Percentiles rank a stretch among this genome's conserved stretches.
phyloP scores from a whole-genome alignment of 2,329 filamentous ascomycete genomes.

The Sclerotinia glacialis region DNA sequence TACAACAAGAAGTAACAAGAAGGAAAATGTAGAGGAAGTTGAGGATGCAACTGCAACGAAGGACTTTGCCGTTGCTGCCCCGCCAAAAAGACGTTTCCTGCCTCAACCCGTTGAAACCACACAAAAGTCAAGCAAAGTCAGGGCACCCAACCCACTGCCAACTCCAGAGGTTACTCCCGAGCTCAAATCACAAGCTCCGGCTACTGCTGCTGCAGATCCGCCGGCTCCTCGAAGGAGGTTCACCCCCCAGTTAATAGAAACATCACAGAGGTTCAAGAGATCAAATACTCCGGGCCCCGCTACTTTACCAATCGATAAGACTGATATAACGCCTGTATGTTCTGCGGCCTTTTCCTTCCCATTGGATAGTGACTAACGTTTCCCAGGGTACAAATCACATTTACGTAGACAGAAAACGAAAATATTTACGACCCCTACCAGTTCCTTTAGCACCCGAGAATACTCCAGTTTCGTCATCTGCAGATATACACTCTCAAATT shows the following conservation, averaged over 20 bases:
- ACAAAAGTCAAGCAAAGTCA: slow-evolving; percentile 56
- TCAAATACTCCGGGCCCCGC: slow-evolving; percentile 62
- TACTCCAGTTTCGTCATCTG: slow-evolving; percentile 21
- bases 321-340: slow-evolving; percentile 58
- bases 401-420: slow-evolving; percentile 35
- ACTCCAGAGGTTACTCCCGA: slow-evolving; percentile 57
- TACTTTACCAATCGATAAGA: slow-evolving; percentile 65
- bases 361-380: background rate
- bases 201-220: slow-evolving; percentile 37
- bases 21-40: slow-evolving; percentile 29
- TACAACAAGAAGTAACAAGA: slow-evolving; percentile 42
- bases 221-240: slow-evolving; percentile 52
- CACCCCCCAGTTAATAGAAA: slow-evolving; percentile 78
- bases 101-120: slow-evolving; percentile 72
- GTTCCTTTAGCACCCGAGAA: slow-evolving; percentile 17
- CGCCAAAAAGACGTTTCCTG: slow-evolving; percentile 57
- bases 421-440: slow-evolving; percentile 27
- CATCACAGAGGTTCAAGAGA: slow-evolving; percentile 67
- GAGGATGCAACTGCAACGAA: slow-evolving; percentile 34
- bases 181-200: slow-evolving; percentile 47
- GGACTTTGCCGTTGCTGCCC: slow-evolving; percentile 29
- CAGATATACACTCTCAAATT: slow-evolving; percentile 38
- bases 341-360: slow-evolving; percentile 21
- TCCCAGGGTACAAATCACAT: slow-evolving; percentile 31
- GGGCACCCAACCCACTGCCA: slow-evolving; percentile 41